A percentile compares a stretch with the other conserved stretches of the same genome.
Evolutionary conservation across 176 grass and related monocot genomes (phyloP).

Genomic region (Elaeis guineensis): DNA sequence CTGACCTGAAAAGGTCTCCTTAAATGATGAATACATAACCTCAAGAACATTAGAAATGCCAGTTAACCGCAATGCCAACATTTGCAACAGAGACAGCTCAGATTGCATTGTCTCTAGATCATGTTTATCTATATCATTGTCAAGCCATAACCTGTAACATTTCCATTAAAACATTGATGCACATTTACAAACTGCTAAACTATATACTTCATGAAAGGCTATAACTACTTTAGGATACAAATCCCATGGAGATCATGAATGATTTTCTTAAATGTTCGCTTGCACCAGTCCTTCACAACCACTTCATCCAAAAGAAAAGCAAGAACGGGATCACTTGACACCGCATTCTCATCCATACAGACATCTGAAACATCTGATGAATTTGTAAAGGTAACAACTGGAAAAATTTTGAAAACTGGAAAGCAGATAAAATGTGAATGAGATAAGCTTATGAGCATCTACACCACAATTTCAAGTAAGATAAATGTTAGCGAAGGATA

Average conservation of each 20-base stretch:
- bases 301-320: conserved; percentile 99
- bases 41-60: conserved; percentile 83
- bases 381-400: conserved; percentile 51
- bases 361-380: conserved; percentile 80
- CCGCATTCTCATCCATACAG: conserved; percentile 97
- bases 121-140: conserved; percentile 48
- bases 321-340: conserved; percentile 89
- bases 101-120: conserved; percentile 40
- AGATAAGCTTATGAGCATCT: not conserved
- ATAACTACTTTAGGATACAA: conserved; percentile 61
- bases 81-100: conserved; percentile 56
- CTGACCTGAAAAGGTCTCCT: conserved; percentile 53
- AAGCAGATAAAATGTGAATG: not conserved
- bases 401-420: conserved; percentile 9
- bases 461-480: not conserved
- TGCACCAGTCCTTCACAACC: conserved; percentile 98
- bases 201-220: conserved; percentile 3
- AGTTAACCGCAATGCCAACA: conserved; percentile 52
- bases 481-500: conserved; percentile 45
- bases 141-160: conserved; percentile 24
- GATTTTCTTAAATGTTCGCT: conserved; percentile 40
- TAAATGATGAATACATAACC: conserved; percentile 74
- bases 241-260: conserved; percentile 41
- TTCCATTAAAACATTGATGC: too few relatives aligned
- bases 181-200: too few relatives aligned